Conservation (phyloP, 495 filamentous ascomycete genomes). For the Trypethelium eluteriae region DNA sequence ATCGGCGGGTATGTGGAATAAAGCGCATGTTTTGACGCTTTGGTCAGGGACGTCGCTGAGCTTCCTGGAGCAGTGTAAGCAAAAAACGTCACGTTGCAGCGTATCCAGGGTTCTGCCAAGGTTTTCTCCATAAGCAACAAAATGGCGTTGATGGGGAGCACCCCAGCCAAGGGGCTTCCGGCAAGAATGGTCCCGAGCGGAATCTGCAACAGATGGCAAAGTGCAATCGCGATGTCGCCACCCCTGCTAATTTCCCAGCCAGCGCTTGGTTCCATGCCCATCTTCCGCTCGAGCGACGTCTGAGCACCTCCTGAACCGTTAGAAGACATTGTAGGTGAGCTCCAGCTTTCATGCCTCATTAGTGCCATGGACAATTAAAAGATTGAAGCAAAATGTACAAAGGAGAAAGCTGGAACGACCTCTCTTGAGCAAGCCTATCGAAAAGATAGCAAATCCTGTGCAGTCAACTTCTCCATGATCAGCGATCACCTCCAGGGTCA, state of each 20-base stretch:
- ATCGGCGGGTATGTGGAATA: too few species aligned
- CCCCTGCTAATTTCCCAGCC: not conserved
- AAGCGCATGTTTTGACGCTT: not conserved
- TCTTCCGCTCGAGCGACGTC: not conserved
- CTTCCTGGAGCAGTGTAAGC: not conserved
- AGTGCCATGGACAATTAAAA: too few species aligned
- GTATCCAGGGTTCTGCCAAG: constrained; percentile 1
- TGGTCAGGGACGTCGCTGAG: not conserved
- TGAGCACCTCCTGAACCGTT: not conserved
- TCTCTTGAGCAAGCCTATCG: not conserved
- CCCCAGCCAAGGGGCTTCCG: not conserved
- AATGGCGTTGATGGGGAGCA: not conserved
- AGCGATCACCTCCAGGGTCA: not conserved
- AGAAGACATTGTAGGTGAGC: too few species aligned
- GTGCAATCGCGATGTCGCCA: constrained; percentile 1
- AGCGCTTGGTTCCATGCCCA: not conserved
- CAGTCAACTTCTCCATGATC: not conserved
- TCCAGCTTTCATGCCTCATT: too few species aligned
- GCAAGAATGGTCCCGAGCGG: too few species aligned
- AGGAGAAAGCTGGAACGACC: too few species aligned
- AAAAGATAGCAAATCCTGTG: not conserved
- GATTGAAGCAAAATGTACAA: too few species aligned
- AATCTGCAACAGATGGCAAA: constrained; percentile 4
- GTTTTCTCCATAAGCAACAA: not conserved
- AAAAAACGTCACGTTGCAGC: not conserved